A percentile compares a stretch with the other conserved stretches of the same genome.
These are phyloP conservation scores for Fusarium sterilihyphosum DNA, from an alignment of 2,329 filamentous ascomycete genomes.

Conservation along the genomic window DNA sequence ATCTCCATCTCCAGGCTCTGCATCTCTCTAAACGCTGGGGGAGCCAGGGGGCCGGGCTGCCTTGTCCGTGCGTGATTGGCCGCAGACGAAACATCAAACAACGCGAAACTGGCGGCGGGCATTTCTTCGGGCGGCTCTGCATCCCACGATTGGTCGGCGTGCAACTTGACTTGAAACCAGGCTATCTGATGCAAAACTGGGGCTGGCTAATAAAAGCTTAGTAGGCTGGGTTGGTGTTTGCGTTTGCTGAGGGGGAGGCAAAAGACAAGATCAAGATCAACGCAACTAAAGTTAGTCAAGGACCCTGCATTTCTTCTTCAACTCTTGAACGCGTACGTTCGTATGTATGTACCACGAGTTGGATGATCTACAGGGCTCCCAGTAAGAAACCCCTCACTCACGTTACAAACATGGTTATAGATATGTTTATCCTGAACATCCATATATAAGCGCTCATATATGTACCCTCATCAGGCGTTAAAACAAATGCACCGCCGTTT, in stretches of 20 bases:
- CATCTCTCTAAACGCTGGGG: conserved; percentile 22
- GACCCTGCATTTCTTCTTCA: conserved; percentile 26
- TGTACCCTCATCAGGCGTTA: conserved; percentile 2
- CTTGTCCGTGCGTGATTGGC: conserved; percentile 12
- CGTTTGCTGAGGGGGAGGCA: conserved; percentile 10
- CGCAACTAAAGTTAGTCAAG: background rate
- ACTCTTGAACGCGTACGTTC: conserved; percentile 11
- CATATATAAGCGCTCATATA: conserved; percentile 8
- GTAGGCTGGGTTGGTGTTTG: background rate
- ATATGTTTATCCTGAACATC: conserved; percentile 1
- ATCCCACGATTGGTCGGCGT: conserved; percentile 21
- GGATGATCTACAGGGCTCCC: conserved; percentile 7
- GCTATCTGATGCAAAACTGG: conserved; percentile 33
- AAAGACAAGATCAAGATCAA: conserved; percentile 12
- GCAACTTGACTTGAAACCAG: conserved; percentile 27
- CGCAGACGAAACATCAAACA: conserved; percentile 18
- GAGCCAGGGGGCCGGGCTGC: conserved; percentile 2
- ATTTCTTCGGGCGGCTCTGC: conserved; percentile 14
- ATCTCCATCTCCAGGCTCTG: background rate
- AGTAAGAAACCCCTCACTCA: conserved; percentile 9
- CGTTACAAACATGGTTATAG: background rate
- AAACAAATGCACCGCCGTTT: background rate
- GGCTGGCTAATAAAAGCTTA: background rate
- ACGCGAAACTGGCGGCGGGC: conserved; percentile 18
- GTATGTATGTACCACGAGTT: background rate